phyloP scores from a whole-genome alignment of 768 basidiomycete genomes.

The Boletus rubroflammeus region DNA sequence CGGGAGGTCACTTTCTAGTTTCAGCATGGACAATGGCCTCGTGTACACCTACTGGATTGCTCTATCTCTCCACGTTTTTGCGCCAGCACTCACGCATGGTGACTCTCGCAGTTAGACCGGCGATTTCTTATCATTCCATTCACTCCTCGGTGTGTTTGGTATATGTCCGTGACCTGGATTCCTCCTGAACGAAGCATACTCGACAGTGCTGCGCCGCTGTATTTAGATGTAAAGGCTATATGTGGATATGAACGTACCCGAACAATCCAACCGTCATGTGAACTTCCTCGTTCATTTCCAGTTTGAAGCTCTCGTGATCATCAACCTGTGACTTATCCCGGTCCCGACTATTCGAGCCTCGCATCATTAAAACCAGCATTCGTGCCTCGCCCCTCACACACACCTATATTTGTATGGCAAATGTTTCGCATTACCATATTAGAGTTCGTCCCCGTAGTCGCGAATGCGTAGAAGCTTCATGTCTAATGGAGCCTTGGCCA shows the following conservation, averaged over 20 bases:
- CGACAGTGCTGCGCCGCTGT: not conserved
- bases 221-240: not conserved
- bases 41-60: not conserved
- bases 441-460: not conserved
- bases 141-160: not conserved
- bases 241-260: not conserved
- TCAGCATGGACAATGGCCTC: not conserved
- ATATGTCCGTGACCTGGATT: not conserved
- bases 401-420: not conserved
- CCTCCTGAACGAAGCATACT: not conserved
- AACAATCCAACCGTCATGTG: not conserved
- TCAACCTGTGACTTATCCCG: not conserved
- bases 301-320: slow-evolving; percentile 1
- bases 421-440: not conserved
- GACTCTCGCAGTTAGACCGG: slow-evolving; percentile 7
- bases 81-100: not conserved
- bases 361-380: not conserved
- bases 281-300: slow-evolving; percentile 9
- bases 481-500: not conserved
- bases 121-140: not conserved
- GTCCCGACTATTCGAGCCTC: slow-evolving; percentile 3
- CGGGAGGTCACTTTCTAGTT: not conserved
- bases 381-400: not conserved
- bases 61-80: not conserved
- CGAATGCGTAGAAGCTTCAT: not conserved